Percentiles rank a stretch among this genome's conserved stretches.
phyloP scores from a whole-genome alignment of 2,329 filamentous ascomycete genomes.

The Aspergillus arachidicola region DNA sequence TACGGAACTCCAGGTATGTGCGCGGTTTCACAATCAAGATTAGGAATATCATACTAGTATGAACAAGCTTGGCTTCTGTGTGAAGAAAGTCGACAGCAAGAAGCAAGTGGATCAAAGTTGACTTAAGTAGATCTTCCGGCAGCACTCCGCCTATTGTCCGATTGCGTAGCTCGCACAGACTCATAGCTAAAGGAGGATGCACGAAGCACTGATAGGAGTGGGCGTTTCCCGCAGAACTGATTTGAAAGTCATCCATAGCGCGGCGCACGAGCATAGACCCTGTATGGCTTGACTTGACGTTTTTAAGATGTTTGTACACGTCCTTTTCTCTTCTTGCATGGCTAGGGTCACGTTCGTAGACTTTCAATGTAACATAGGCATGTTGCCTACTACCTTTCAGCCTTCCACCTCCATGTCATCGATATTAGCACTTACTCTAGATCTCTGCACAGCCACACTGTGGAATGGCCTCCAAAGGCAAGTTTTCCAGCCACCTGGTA shows the following conservation, averaged over 20 bases:
- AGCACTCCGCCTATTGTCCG: conserved; percentile 15
- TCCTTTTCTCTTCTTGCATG: conserved; percentile 18
- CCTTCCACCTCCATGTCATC: not conserved
- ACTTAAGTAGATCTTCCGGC: conserved; percentile 24
- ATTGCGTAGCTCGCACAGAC: conserved; percentile 20
- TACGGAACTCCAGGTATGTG: not conserved
- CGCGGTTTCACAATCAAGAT: not conserved
- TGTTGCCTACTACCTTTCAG: conserved; percentile 3
- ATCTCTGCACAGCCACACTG: conserved; percentile 16
- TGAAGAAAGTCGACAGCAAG: conserved; percentile 32
- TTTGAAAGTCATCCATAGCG: conserved; percentile 25
- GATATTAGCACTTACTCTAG: conserved; percentile 10
- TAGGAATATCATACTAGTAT: conserved; percentile 24
- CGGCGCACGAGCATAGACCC: conserved; percentile 22
- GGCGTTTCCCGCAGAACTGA: conserved; percentile 12
- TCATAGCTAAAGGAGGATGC: conserved; percentile 27
- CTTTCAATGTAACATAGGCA: conserved; percentile 14
- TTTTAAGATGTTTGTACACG: conserved; percentile 22
- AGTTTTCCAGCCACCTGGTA: conserved; percentile 14
- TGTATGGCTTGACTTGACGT: conserved; percentile 19
- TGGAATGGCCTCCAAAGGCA: conserved; percentile 11
- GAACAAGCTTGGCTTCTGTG: conserved; percentile 24
- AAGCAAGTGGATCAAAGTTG: conserved; percentile 25
- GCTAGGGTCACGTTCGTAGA: conserved; percentile 9
- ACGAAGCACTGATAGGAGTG: conserved; percentile 26